These are phyloP conservation scores for Panicum virgatum DNA, from an alignment of 202 grass and related monocot species.

Conservation along the genomic window DNA sequence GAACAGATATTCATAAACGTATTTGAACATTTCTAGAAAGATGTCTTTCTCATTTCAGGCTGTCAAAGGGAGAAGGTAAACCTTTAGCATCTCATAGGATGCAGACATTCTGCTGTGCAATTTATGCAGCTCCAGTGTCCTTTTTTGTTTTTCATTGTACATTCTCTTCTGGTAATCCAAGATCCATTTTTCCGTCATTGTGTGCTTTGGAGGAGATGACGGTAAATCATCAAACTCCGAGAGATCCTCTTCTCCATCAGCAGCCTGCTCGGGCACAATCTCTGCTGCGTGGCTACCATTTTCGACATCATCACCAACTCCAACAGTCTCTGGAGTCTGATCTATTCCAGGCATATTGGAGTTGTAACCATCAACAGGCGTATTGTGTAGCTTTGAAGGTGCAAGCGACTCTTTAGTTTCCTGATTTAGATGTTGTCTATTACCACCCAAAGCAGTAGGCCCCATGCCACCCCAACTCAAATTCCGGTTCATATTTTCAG, in stretches of 20 bases:
- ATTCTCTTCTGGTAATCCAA: slow-evolving; percentile 80
- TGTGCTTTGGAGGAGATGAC: slow-evolving; percentile 78
- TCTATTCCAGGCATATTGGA: slow-evolving; percentile 50
- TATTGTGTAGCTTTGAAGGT: slow-evolving; percentile 45
- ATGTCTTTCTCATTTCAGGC: neutral
- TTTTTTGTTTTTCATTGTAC: slow-evolving; percentile 66
- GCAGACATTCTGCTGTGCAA: slow-evolving; percentile 62
- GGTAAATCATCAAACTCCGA: slow-evolving; percentile 62
- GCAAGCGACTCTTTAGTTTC: slow-evolving; percentile 53
- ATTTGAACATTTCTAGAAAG: neutral
- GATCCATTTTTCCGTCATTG: slow-evolving; percentile 89
- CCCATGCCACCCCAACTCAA: slow-evolving; percentile 49
- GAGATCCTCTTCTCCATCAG: slow-evolving; percentile 61
- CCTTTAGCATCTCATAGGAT: slow-evolving; percentile 85
- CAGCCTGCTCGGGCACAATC: slow-evolving; percentile 54
- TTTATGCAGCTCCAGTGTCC: slow-evolving; percentile 61
- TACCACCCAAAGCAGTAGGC: slow-evolving; percentile 48
- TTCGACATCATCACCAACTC: slow-evolving; percentile 50
- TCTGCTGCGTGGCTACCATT: slow-evolving; percentile 42
- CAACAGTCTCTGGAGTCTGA: slow-evolving; percentile 41
- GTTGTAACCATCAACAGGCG: slow-evolving; percentile 58
- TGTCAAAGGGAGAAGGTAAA: slow-evolving; percentile 22
- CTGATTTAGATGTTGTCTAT: slow-evolving; percentile 38
- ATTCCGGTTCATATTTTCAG: slow-evolving; percentile 49
- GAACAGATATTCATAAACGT: slow-evolving; percentile 26